Evolutionary conservation across 1,139 yeast genomes (phyloP), one percentile per base, ranked within the genome.

Genomic region (Hemisphaericaspora subhashii): DNA sequence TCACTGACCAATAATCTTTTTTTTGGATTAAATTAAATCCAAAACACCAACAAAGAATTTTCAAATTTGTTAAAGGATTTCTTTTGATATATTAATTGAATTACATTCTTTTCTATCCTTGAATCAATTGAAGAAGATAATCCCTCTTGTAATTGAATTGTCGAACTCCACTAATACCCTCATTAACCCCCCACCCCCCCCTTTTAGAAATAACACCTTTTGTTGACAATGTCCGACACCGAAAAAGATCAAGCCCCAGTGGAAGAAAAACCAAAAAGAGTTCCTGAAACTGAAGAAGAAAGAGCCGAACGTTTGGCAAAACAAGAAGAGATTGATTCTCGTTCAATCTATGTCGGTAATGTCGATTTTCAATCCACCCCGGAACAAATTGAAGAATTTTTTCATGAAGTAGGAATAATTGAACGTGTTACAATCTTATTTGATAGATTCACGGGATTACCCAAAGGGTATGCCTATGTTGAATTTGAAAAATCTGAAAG

Each of bases 391-490:
- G 74, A 70, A 43, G 54, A 53, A 30, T 60, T 66, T 35, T 70
- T 70, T 56, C 57, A 53, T 39, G 47, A 37, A 4, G 65, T 53
- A 16, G 76, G 74, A 0, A 55, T 53, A 7, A 61, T 69, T 45
- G 68, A 64, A 44, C 48, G 73, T 38, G 62, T 71, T 10, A 70
- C 75, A 14, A 66, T 71, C 30, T 56, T 68, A 42, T 64, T 68
- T 39, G 72, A 69, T 46, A 57, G 60, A 38, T 58, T 43, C 47
- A 53, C 67, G 3, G 73, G 74, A 2, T 53, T 61, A 28, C 72
- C 75, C 4, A 71, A 68, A 49, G 77, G 77, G n/a, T 68, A 66
- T 42, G 76, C 76, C 3, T 70, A 69, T 42, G 59, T 71, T 40
- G 74, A 70, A 46, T 71, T 67, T 51, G 63, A 57, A 31, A 49